Evolutionary conservation across 148 eudicot genomes (phyloP), one percentile per base, ranked within the genome.

Genomic region (Rhododendron mucronatum): DNA sequence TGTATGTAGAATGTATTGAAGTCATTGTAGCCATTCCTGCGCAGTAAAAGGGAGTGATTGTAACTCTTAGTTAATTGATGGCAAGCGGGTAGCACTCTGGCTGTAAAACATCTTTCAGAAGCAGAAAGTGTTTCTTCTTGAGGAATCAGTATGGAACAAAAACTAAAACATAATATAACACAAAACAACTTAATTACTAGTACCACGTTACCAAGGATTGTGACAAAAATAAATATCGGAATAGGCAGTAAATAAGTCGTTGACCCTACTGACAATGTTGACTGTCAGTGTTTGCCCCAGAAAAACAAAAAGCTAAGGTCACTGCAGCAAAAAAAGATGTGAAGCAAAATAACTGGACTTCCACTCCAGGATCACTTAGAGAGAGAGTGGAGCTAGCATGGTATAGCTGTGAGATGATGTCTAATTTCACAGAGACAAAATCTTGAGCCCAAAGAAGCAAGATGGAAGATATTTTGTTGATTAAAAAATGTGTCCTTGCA

Each of bases 1-100:
- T 97, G 99, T 95, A 97, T 93, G 90, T 97, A 97, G 91, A 97
- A 97, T 85, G 99, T 97, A 83, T 97, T 97, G 91, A 97, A 97
- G 89, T 97, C 99, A 87, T 95, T 97, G 92, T 97, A 95, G 51
- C 99, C 99, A 91, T 95, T 98, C 94, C 99, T 94, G 94, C 93
- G 89, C 79, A 59, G 84, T 84, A 53, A 75, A 77, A 67, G 28
- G 44, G 37, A 39, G 78, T 78, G 5, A 84, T 88, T 50, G 89
- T 83, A 37, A 85, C 15, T 79, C 28, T 3, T 82, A 26, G 50
- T 16, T 55, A 12, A 47, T 4, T 30, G 21, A 63, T 11, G 55
- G 50, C 45, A 48, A 88, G 20, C 8, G 44, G 44, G 61, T 69
- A 9, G 20, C 44, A 71, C 16, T 45, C 26, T 20, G 18, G 45